Percentiles rank a stretch among this genome's conserved stretches.
phyloP scores from a whole-genome alignment of 2,329 filamentous ascomycete species.

The Clonostachys chloroleuca region DNA sequence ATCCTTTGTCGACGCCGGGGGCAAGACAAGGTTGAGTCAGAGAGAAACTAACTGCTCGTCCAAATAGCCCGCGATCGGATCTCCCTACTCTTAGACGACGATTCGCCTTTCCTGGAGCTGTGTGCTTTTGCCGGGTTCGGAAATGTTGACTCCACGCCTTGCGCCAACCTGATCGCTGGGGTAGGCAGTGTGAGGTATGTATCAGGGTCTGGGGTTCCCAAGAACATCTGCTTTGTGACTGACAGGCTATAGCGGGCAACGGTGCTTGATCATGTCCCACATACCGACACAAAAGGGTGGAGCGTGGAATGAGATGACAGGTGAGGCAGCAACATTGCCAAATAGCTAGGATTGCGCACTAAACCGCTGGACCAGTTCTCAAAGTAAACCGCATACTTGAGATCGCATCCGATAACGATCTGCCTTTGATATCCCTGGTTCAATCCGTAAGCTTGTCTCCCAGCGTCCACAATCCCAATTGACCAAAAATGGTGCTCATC shows the following conservation, averaged over 20 bases:
- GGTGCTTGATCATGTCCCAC: constrained; percentile 30
- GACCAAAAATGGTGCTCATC: neutral
- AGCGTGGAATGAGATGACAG: constrained; percentile 35
- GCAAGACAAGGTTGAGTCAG: too few relatives aligned
- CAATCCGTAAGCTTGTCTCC: constrained; percentile 22
- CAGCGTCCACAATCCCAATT: neutral
- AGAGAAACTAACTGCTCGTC: too few relatives aligned
- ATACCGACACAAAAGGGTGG: constrained; percentile 34
- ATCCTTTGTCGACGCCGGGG: too few relatives aligned
- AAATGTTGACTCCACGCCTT: constrained; percentile 24
- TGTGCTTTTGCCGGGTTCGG: constrained; percentile 26
- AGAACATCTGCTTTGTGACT: constrained; percentile 1
- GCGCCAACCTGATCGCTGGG: constrained; percentile 27
- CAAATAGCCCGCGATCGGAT: constrained; percentile 27
- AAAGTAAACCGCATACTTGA: constrained; percentile 20
- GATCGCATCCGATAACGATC: constrained; percentile 27
- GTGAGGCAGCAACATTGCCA: constrained; percentile 1
- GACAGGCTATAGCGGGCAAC: constrained; percentile 16
- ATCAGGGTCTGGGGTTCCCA: constrained; percentile 5
- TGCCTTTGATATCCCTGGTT: constrained; percentile 29
- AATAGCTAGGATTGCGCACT: neutral
- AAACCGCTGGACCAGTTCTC: constrained; percentile 20
- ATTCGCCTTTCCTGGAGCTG: constrained; percentile 31
- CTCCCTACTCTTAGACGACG: constrained; percentile 25
- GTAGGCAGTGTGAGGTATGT: constrained; percentile 21